A percentile compares a stretch with the other conserved stretches of the same genome.
Evolutionary conservation across 208 protist species (phyloP).

Genomic region (Zelonia costaricensis): DNA sequence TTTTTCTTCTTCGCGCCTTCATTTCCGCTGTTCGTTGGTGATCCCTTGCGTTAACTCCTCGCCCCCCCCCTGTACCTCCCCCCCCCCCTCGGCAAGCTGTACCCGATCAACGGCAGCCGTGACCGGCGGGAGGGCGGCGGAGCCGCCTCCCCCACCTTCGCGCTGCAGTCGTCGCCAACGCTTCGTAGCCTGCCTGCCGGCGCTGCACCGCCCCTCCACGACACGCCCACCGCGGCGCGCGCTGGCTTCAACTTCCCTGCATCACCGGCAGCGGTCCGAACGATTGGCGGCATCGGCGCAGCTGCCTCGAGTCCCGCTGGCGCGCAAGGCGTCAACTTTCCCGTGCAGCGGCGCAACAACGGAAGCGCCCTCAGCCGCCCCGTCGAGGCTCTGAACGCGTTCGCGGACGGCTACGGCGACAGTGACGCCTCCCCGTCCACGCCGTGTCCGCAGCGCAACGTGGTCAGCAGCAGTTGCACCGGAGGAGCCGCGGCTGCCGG

Average conservation of each 20-base stretch:
- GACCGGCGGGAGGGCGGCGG: constrained; percentile 2
- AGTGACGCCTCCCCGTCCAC: too few relatives aligned
- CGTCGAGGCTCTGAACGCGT: not conserved
- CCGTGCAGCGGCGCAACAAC: constrained; percentile 1
- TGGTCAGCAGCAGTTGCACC: too few relatives aligned
- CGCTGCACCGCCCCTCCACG: too few relatives aligned
- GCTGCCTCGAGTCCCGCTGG: not conserved
- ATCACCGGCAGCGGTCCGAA: not conserved
- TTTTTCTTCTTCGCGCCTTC: not conserved
- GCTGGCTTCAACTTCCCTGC: not conserved
- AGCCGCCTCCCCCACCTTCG: too few relatives aligned
- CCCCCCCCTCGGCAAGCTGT: constrained; percentile 11
- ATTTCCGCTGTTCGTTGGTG: not conserved
- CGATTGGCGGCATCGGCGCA: not conserved
- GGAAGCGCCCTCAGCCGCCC: not conserved
- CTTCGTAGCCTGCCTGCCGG: too few relatives aligned
- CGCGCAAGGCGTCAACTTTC: not conserved
- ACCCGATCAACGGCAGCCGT: not conserved
- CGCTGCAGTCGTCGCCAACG: too few relatives aligned
- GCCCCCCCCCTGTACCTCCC: not conserved
- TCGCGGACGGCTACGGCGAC: too few relatives aligned
- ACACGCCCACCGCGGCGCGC: too few relatives aligned
- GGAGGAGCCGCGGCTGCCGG: too few relatives aligned
- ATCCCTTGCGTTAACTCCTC: not conserved
- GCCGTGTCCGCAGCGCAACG: too few relatives aligned